phyloP scores from a whole-genome alignment of 306 rosid species.

The Quercus ilex region DNA sequence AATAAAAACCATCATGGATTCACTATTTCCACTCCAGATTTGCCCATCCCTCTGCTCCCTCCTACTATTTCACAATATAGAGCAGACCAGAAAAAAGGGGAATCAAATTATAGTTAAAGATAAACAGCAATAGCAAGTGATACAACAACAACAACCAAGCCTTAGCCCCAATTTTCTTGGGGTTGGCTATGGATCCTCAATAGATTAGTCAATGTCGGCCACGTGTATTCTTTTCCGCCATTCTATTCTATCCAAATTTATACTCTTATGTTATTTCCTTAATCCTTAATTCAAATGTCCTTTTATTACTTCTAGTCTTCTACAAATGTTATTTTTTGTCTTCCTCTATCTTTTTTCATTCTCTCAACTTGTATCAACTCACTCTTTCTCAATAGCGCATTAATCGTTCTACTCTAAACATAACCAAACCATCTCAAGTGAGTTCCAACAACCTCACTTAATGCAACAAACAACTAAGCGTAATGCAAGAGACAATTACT shows the following conservation, averaged over 20 bases:
- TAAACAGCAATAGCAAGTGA: background rate
- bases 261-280: too few species aligned
- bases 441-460: background rate
- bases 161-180: too few species aligned
- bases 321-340: too few species aligned
- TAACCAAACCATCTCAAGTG: background rate
- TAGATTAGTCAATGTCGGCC: too few species aligned
- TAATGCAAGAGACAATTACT: background rate
- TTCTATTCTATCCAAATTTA: too few species aligned
- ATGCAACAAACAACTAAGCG: background rate
- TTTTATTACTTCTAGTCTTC: background rate
- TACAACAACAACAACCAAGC: background rate
- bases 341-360: too few species aligned
- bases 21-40: background rate
- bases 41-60: background rate
- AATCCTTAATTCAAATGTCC: too few species aligned
- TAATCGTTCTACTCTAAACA: too few species aligned
- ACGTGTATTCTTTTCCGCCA: too few species aligned
- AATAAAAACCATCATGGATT: background rate
- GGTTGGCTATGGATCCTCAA: too few species aligned
- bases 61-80: background rate
- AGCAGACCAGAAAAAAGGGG: background rate
- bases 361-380: too few species aligned
- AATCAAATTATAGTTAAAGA: background rate
- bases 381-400: too few species aligned